Evolutionary conservation across 352 stramenopile genomes (phyloP).

Genomic region (Globisporangium barbulae): DNA sequence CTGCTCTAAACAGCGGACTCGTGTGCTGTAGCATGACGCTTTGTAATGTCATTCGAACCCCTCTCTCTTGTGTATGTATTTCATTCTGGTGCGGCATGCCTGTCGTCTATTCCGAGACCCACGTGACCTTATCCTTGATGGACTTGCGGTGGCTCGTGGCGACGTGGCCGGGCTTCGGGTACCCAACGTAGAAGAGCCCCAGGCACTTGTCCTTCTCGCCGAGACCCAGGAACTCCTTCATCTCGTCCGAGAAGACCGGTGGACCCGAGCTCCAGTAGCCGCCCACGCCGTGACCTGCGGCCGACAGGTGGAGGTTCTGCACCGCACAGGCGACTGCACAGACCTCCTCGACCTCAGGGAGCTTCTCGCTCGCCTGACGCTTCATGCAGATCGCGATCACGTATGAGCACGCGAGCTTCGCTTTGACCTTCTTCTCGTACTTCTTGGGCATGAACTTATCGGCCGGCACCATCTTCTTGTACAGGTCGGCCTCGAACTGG

Average conservation of each 20-base stretch:
- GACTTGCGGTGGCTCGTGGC: constrained; percentile 58
- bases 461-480: constrained; percentile 59
- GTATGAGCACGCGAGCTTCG: constrained; percentile 64
- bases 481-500: constrained; percentile 59
- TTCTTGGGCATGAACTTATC: constrained; percentile 77
- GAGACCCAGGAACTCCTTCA: constrained; percentile 79
- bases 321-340: constrained; percentile 74
- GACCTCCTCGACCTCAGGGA: constrained; percentile 82
- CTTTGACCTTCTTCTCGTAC: constrained; percentile 75
- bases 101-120: constrained; percentile 26
- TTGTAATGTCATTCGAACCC: background rate
- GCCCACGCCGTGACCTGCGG: constrained; percentile 58
- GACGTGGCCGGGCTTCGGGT: constrained; percentile 46
- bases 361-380: constrained; percentile 75
- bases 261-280: constrained; percentile 86
- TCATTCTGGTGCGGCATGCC: background rate
- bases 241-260: constrained; percentile 61
- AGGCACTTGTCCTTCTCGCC: constrained; percentile 73
- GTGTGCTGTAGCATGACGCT: background rate
- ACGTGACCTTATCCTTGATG: constrained; percentile 77
- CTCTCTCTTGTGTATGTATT: background rate
- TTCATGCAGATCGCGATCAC: constrained; percentile 88
- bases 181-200: constrained; percentile 82
- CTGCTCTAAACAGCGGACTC: constrained; percentile 6
- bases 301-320: constrained; percentile 83